These are phyloP conservation scores for Miscanthus sacchariflorus DNA, from an alignment of 202 grass and related monocot genomes.

Conservation along the genomic window DNA sequence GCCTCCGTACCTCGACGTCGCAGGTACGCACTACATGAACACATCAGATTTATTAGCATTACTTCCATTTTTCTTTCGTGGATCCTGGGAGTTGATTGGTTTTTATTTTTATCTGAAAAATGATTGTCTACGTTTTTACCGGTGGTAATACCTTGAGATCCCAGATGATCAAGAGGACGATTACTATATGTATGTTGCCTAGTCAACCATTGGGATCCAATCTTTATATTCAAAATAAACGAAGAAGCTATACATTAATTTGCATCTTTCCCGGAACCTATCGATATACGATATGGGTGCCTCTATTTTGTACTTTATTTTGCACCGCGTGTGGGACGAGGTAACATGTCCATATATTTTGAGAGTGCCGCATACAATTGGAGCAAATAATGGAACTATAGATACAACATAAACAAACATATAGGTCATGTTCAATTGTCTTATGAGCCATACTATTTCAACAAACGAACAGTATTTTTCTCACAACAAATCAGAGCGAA, in stretches of 20 bases:
- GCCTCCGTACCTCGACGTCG: slow-evolving; percentile 54
- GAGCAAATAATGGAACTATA: too few species aligned
- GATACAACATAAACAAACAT: too few species aligned
- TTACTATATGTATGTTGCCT: too few species aligned
- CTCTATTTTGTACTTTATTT: not conserved
- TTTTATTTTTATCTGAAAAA: too few species aligned
- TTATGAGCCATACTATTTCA: too few species aligned
- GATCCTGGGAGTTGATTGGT: not conserved
- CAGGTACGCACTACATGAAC: slow-evolving; percentile 43
- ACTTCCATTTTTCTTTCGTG: not conserved
- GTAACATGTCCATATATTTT: not conserved
- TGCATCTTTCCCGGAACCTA: not conserved
- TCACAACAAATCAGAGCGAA: too few species aligned
- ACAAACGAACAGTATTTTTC: too few species aligned
- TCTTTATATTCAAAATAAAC: not conserved
- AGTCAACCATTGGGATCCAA: not conserved
- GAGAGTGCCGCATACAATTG: too few species aligned
- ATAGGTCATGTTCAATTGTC: too few species aligned
- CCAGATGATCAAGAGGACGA: too few species aligned
- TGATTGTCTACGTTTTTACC: too few species aligned
- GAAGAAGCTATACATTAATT: not conserved
- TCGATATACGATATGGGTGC: not conserved
- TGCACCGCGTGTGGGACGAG: not conserved
- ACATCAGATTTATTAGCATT: not conserved
- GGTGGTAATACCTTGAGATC: too few species aligned